phyloP scores from a whole-genome alignment of 345 rosid species.

The Draba incana region DNA sequence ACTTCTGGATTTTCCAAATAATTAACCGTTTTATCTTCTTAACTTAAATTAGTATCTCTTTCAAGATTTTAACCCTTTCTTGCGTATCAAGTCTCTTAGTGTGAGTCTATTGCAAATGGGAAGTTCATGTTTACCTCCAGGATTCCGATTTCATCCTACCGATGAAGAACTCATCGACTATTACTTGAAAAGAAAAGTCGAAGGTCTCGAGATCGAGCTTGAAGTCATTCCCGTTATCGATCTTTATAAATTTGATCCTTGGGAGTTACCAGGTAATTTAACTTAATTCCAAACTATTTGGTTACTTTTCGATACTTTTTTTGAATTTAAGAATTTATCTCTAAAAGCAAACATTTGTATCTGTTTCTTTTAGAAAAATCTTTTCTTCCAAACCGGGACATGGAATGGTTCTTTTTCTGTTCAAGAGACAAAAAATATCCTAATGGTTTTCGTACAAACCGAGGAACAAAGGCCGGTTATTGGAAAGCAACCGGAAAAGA shows the following conservation, averaged over 20 bases:
- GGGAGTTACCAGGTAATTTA: slow-evolving; percentile 72
- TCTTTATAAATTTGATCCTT: slow-evolving; percentile 74
- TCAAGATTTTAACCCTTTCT: not conserved
- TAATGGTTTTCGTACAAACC: slow-evolving; percentile 76
- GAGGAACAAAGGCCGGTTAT: slow-evolving; percentile 89
- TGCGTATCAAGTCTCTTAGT: slow-evolving; percentile 20
- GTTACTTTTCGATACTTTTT: not conserved
- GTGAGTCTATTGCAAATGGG: slow-evolving; percentile 51
- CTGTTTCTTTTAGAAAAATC: slow-evolving; percentile 60
- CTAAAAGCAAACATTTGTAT: not conserved
- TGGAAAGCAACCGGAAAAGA: slow-evolving; percentile 98
- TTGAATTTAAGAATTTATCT: not conserved
- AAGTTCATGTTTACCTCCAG: slow-evolving; percentile 79
- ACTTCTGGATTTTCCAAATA: slow-evolving; percentile 90
- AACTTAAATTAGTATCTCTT: not conserved
- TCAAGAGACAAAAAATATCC: slow-evolving; percentile 89
- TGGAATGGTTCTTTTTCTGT: slow-evolving; percentile 97
- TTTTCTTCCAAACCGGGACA: slow-evolving; percentile 74
- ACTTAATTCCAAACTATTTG: not conserved
- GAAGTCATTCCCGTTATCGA: slow-evolving; percentile 73
- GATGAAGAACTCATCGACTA: slow-evolving; percentile 79
- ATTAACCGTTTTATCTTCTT: slow-evolving; percentile 51
- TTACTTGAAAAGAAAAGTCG: slow-evolving; percentile 67
- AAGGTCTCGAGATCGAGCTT: slow-evolving; percentile 63
- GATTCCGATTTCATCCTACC: slow-evolving; percentile 83